Evolutionary conservation across 257 asterid species (phyloP), one percentile per base, ranked within the genome.

Genomic region (Cordia subcordata): DNA sequence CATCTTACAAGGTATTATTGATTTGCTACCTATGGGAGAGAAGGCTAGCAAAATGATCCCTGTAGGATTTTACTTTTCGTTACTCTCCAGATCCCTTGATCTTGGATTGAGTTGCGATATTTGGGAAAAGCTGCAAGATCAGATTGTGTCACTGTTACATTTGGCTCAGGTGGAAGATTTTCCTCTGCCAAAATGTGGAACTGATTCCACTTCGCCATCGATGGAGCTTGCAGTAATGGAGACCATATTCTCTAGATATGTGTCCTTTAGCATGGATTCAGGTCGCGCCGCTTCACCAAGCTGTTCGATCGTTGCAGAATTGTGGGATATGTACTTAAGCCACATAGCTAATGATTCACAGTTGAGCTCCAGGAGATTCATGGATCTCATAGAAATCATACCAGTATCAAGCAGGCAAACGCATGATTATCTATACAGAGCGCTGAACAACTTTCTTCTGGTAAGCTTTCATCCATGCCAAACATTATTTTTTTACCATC

Each of bases 361-460:
- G 55, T 20, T 81, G 69, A 61, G 62, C 35, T 65, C 72, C 35
- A 71, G 61, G 42, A 72, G 69, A 62, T 79, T 87, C 79, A 51
- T 65, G 70, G 68, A 60, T 62, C 90, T 87, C 74, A 64, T 87
- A 1, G 85, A 87, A 79, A 77, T 55, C 21, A 59, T 84, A 57
- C 96, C 96, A 0, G 2, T 23, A 50, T 72, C 79, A 56, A 74
- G 70, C 77, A 78, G 96, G 76, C 77, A 69, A 68, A 72, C 72
- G 8, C 96, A 87, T 8, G 94, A 84, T 71, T 75, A 75, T 66
- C 88, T 87, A 72, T 87, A 82, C 66, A 63, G 67, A 56, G 88
- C 96, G 19, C 57, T 84, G 53, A 66, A 67, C 67, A 60, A 71
- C 20, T 87, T 82, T 74, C 75, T 84, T 61, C 40, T 53, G 70